phyloP scores from a whole-genome alignment of 768 basidiomycete species.

The Panaeolus papilionaceus region DNA sequence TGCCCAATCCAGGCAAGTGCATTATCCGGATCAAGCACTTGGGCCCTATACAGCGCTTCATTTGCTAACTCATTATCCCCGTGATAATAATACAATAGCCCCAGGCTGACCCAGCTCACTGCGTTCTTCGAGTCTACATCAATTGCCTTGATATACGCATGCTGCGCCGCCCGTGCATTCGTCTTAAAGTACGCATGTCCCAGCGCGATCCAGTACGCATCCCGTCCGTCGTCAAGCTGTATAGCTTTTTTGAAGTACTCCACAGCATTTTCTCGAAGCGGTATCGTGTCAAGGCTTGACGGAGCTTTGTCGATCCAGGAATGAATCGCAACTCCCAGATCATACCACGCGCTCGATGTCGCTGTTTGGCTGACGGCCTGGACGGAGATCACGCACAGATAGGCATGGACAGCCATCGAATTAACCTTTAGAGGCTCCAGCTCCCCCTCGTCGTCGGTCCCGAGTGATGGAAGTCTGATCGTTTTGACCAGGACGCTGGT shows the following conservation, averaged over 20 bases:
- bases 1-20: slow-evolving; percentile 92
- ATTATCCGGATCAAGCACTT: slow-evolving; percentile 91
- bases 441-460: slow-evolving; percentile 23
- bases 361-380: slow-evolving; percentile 55
- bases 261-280: slow-evolving; percentile 48
- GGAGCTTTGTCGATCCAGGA: slow-evolving; percentile 45
- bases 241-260: slow-evolving; percentile 74
- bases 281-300: slow-evolving; percentile 31
- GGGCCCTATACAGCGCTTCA: slow-evolving; percentile 86
- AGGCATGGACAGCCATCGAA: slow-evolving; percentile 62
- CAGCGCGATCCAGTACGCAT: slow-evolving; percentile 82
- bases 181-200: slow-evolving; percentile 73
- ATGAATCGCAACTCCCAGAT: slow-evolving; percentile 71
- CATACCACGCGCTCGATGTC: slow-evolving; percentile 71
- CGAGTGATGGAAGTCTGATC: slow-evolving; percentile 38
- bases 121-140: slow-evolving; percentile 89
- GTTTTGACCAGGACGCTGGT: slow-evolving; percentile 49
- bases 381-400: slow-evolving; percentile 65
- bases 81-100: slow-evolving; percentile 83
- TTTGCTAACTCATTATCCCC: slow-evolving; percentile 84
- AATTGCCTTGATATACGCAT: slow-evolving; percentile 89
- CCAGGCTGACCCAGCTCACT: slow-evolving; percentile 84
- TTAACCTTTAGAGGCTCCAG: slow-evolving; percentile 45
- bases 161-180: slow-evolving; percentile 81
- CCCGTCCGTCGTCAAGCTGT: slow-evolving; percentile 72